A percentile compares a stretch with the other conserved stretches of the same genome.
Evolutionary conservation across 257 asterid genomes (phyloP).

Genomic region (Euphrasia confusa): DNA sequence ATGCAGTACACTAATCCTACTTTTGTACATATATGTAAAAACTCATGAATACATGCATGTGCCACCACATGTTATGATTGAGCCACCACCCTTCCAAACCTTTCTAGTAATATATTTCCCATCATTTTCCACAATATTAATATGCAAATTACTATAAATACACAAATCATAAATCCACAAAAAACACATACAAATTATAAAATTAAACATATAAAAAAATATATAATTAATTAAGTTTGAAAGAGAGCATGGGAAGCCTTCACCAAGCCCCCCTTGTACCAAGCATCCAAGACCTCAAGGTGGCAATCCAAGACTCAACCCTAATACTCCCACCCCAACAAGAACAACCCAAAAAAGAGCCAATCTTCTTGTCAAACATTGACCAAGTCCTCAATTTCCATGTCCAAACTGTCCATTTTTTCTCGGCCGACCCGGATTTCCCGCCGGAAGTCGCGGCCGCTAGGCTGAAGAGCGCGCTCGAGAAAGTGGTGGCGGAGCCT

Average conservation of each 20-base stretch:
- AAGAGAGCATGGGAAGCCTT: slow-evolving; percentile 42
- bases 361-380: slow-evolving; percentile 62
- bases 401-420: slow-evolving; percentile 78
- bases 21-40: too few species aligned
- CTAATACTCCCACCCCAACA: slow-evolving; percentile 39
- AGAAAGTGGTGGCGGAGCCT: slow-evolving; percentile 33
- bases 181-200: not conserved
- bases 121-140: not conserved
- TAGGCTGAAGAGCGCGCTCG: slow-evolving; percentile 43
- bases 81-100: not conserved
- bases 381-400: slow-evolving; percentile 70
- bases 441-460: slow-evolving; percentile 39
- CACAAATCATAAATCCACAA: not conserved
- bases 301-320: slow-evolving; percentile 45
- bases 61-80: not conserved
- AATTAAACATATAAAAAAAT: not conserved
- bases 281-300: slow-evolving; percentile 54
- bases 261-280: slow-evolving; percentile 20
- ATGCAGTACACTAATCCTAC: too few species aligned
- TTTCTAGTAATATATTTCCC: too few species aligned
- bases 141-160: slow-evolving; percentile 22
- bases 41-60: too few species aligned
- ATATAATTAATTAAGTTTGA: not conserved
- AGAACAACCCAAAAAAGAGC: slow-evolving; percentile 11
- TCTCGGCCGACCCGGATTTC: slow-evolving; percentile 44